These are phyloP conservation scores for Yueomyces sinensis DNA, from an alignment of 805 yeast genomes.

Conservation along the genomic window DNA sequence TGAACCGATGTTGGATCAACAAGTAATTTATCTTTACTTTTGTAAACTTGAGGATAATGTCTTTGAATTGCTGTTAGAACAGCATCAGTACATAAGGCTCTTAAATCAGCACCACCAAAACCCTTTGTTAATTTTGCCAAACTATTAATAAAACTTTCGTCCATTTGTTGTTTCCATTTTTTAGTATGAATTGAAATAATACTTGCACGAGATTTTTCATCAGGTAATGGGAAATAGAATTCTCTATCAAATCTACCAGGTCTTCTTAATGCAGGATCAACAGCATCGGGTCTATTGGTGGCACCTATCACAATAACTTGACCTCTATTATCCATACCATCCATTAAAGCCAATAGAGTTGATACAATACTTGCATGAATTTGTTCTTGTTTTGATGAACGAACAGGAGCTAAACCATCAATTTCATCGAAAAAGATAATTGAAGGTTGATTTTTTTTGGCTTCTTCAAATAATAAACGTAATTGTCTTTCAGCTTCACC, in stretches of 20 bases:
- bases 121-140: constrained; percentile 82
- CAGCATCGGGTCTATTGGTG: constrained; percentile 92
- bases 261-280: constrained; percentile 94
- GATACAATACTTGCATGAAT: constrained; percentile 96
- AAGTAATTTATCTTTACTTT: constrained; percentile 53
- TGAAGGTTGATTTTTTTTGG: constrained; percentile 88
- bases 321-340: constrained; percentile 98
- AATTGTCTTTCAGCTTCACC: constrained; percentile 97
- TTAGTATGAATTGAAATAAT: constrained; percentile 77
- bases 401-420: constrained; percentile 95
- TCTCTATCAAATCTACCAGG: constrained; percentile 98
- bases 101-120: constrained; percentile 93
- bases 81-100: constrained; percentile 92
- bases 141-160: constrained; percentile 42
- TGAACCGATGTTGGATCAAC: constrained; percentile 60
- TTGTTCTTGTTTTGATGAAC: constrained; percentile 96
- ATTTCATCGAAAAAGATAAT: constrained; percentile 96
- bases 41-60: constrained; percentile 84
- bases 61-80: constrained; percentile 87
- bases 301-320: constrained; percentile 98
- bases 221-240: constrained; percentile 91
- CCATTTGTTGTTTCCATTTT: constrained; percentile 73
- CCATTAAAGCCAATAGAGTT: constrained; percentile 90
- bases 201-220: constrained; percentile 58
- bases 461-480: constrained; percentile 85